These are phyloP conservation scores for Echinosophora koreensis DNA, from an alignment of 306 rosid genomes.

Conservation along the genomic window DNA sequence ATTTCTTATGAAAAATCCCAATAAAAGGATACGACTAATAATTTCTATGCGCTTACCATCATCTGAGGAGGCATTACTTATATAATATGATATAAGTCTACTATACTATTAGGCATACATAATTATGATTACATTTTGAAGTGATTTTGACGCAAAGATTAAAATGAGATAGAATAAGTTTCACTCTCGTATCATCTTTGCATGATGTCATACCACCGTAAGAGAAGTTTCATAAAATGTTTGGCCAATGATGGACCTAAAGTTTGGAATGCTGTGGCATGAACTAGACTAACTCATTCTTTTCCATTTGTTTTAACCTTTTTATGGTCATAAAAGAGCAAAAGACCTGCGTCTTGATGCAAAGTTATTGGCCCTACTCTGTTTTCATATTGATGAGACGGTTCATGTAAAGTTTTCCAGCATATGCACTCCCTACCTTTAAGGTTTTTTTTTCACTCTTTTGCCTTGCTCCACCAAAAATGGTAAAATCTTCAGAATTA, in stretches of 20 bases:
- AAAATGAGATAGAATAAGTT: background rate
- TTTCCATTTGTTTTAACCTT: conserved; percentile 42
- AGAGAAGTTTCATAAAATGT: conserved; percentile 46
- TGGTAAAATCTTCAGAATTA: conserved; percentile 38
- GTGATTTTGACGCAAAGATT: conserved; percentile 47
- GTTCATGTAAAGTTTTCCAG: conserved; percentile 47
- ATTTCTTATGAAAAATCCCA: background rate
- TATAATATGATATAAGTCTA: background rate
- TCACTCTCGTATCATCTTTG: conserved; percentile 5
- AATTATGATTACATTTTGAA: conserved; percentile 40
- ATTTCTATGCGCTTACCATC: background rate
- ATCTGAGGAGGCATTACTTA: background rate
- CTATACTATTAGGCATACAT: background rate
- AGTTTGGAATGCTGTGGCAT: conserved; percentile 45
- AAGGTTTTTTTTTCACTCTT: conserved; percentile 13
- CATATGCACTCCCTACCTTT: conserved; percentile 33
- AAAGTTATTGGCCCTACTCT: conserved; percentile 37
- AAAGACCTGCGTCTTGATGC: conserved; percentile 46
- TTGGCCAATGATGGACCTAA: conserved; percentile 41
- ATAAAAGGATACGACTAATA: background rate
- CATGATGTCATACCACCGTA: conserved; percentile 50
- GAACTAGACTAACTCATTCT: conserved; percentile 40
- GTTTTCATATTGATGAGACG: conserved; percentile 51
- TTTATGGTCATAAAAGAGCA: conserved; percentile 51
- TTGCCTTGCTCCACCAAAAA: conserved; percentile 40